phyloP scores from a whole-genome alignment of 2,329 filamentous ascomycete genomes.

The Pestalotiopsis sp. region DNA sequence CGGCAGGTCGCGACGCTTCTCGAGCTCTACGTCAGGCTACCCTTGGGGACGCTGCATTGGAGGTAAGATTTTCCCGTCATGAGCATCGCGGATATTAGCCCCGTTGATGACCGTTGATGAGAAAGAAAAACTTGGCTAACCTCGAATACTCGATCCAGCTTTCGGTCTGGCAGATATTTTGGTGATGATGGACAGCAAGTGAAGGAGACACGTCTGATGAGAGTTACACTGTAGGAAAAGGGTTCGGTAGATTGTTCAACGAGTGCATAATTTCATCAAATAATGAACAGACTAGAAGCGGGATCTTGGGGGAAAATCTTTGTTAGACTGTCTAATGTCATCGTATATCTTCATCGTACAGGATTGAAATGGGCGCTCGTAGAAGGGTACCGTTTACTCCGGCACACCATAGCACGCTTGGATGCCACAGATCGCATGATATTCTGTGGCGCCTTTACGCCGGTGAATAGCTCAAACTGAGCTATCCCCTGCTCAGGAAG shows the following conservation, averaged over 20 bases:
- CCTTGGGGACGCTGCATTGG: background rate
- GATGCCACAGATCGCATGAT: background rate
- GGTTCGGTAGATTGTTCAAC: too few relatives aligned
- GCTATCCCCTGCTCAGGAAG: conserved; percentile 1
- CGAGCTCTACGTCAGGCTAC: background rate
- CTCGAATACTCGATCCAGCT: too few relatives aligned
- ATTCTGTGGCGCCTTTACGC: conserved; percentile 4
- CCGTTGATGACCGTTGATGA: too few relatives aligned
- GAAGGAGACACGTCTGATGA: too few relatives aligned
- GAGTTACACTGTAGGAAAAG: too few relatives aligned
- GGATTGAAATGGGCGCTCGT: background rate
- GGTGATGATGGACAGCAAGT: too few relatives aligned
- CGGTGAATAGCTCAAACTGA: conserved; percentile 6
- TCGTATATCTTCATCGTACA: background rate
- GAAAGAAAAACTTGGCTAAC: too few relatives aligned
- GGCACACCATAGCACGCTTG: background rate
- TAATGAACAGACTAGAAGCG: too few relatives aligned
- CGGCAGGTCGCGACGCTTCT: background rate
- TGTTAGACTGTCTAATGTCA: background rate
- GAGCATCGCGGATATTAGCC: too few relatives aligned
- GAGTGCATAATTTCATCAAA: too few relatives aligned
- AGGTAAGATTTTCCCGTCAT: background rate
- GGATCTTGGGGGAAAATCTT: too few relatives aligned
- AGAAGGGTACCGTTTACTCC: background rate
- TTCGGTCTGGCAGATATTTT: too few relatives aligned